Evolutionary conservation across 495 filamentous ascomycete genomes (phyloP).

Genomic region (Neurospora discreta): DNA sequence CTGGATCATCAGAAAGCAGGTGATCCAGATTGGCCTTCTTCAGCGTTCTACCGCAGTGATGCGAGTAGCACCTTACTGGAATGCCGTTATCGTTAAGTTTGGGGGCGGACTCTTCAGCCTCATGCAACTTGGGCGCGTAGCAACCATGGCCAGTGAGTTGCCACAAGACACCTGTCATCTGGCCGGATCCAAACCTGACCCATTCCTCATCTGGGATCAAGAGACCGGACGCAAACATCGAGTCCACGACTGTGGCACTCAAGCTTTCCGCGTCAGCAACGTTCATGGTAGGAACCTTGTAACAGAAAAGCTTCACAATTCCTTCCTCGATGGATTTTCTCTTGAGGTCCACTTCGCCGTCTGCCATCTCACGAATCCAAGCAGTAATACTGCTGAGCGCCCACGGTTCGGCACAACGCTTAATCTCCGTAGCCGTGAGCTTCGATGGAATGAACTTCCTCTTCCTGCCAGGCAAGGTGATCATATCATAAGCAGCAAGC

Average conservation of each 20-base stretch:
- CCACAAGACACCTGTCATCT: constrained; percentile 77
- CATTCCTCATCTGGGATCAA: constrained; percentile 90
- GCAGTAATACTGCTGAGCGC: constrained; percentile 75
- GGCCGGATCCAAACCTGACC: constrained; percentile 77
- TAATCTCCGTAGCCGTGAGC: constrained; percentile 72
- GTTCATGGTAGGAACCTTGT: constrained; percentile 98
- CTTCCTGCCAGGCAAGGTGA: constrained; percentile 57
- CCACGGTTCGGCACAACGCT: constrained; percentile 83
- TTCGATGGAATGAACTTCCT: constrained; percentile 84
- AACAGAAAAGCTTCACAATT: constrained; percentile 80
- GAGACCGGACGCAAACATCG: constrained; percentile 70
- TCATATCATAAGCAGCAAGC: constrained; percentile 53
- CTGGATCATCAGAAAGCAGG: constrained; percentile 53
- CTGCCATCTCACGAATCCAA: constrained; percentile 82
- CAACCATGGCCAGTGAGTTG: constrained; percentile 90
- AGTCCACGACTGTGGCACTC: constrained; percentile 62
- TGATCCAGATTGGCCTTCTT: constrained; percentile 83
- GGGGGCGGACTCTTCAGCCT: constrained; percentile 41
- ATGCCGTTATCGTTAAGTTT: constrained; percentile 30
- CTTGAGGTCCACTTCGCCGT: constrained; percentile 73
- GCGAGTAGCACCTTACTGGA: constrained; percentile 78
- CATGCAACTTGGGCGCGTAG: constrained; percentile 75
- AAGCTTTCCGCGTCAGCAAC: constrained; percentile 90
- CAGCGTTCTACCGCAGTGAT: constrained; percentile 86
- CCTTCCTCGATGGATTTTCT: constrained; percentile 74